phyloP scores from a whole-genome alignment of 805 yeast species.

The Metschnikowia cubensis region DNA sequence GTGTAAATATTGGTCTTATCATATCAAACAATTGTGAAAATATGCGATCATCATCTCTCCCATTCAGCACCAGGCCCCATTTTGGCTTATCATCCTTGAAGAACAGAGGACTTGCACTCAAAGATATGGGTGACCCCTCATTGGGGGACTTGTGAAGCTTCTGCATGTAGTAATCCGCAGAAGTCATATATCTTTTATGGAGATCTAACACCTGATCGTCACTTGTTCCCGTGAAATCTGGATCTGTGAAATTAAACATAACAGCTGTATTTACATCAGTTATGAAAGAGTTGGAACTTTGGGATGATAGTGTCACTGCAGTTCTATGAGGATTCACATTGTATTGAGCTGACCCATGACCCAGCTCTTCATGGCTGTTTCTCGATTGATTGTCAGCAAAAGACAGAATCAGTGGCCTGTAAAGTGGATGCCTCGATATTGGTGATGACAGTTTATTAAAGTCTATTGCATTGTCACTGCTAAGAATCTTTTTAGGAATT shows the following conservation, averaged over 20 bases:
- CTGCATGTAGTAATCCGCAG: constrained; percentile 14
- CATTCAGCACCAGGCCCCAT: constrained; percentile 4
- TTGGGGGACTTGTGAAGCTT: constrained; percentile 8
- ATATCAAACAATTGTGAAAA: constrained; percentile 6
- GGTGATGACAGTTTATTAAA: constrained; percentile 2
- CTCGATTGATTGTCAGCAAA: constrained; percentile 1
- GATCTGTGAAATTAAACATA: constrained; percentile 11
- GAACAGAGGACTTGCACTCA: not conserved
- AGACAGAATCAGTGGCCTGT: constrained; percentile 3
- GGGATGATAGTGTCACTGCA: constrained; percentile 12
- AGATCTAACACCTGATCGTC: constrained; percentile 9
- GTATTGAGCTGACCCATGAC: not conserved
- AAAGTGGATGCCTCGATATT: constrained; percentile 1
- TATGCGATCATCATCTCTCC: constrained; percentile 1
- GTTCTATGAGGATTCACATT: constrained; percentile 3
- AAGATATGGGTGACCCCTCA: not conserved
- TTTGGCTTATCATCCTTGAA: constrained; percentile 4
- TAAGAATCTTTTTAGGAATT: constrained; percentile 7
- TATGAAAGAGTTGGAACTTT: constrained; percentile 14
- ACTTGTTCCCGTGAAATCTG: constrained; percentile 5
- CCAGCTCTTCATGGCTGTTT: not conserved
- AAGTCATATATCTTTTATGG: constrained; percentile 14
- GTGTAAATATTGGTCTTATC: constrained; percentile 9
- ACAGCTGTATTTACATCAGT: constrained; percentile 7
- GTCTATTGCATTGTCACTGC: constrained; percentile 4